Conservation (phyloP, 2,329 filamentous ascomycete species). For the Coleophoma cylindrospora region DNA sequence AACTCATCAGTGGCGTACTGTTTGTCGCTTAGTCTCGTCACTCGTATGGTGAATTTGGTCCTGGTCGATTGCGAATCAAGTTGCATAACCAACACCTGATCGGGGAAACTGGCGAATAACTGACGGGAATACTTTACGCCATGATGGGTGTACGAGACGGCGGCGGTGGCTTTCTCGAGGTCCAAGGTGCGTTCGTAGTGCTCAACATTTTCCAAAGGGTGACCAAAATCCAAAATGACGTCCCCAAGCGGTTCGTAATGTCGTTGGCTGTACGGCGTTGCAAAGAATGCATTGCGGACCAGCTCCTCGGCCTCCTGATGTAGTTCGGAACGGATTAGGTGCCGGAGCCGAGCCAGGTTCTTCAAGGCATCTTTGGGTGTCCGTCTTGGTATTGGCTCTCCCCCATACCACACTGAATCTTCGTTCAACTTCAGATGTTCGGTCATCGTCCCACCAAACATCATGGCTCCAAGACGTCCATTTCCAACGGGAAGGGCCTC, state of each 20-base stretch:
- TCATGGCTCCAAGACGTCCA: constrained; percentile 37
- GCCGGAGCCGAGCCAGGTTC: constrained; percentile 32
- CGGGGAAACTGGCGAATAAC: constrained; percentile 32
- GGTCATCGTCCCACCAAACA: constrained; percentile 36
- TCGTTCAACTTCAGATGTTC: constrained; percentile 42
- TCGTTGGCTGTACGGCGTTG: constrained; percentile 38
- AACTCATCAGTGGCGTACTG: constrained; percentile 37
- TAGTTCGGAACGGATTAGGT: constrained; percentile 32
- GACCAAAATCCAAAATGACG: constrained; percentile 35
- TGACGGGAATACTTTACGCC: constrained; percentile 27
- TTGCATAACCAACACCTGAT: constrained; percentile 32
- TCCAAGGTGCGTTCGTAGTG: constrained; percentile 32
- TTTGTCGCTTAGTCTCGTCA: constrained; percentile 32
- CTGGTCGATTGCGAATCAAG: constrained; percentile 10
- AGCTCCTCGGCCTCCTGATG: constrained; percentile 37
- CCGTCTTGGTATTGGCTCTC: constrained; percentile 31
- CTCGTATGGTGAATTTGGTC: constrained; percentile 20
- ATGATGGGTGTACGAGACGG: constrained; percentile 28
- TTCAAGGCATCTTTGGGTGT: constrained; percentile 32
- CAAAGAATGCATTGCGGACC: constrained; percentile 35
- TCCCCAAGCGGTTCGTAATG: constrained; percentile 38
- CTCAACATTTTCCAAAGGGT: constrained; percentile 20
- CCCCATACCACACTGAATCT: constrained; percentile 42
- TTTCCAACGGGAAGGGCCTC: constrained; percentile 42
- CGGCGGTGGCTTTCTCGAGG: constrained; percentile 27